Conservation (phyloP, 768 basidiomycete genomes). For the Chiua virens region DNA sequence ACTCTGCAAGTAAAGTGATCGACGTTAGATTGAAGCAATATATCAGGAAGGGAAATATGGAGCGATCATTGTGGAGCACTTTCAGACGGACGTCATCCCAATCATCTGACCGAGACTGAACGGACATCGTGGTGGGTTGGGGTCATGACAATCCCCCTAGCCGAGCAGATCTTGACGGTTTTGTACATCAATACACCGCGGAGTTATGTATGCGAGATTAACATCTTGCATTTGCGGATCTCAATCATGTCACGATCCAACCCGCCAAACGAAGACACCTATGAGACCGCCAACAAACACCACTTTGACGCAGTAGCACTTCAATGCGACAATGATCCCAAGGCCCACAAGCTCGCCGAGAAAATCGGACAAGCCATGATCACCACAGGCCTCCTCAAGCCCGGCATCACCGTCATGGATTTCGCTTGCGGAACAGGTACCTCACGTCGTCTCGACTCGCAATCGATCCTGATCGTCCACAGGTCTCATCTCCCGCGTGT, state of each 20-base stretch:
- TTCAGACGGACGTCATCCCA: too few relatives aligned
- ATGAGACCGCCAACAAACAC: constrained; percentile 25
- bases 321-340: constrained; percentile 25
- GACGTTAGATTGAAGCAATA: too few relatives aligned
- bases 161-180: too few relatives aligned
- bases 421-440: constrained; percentile 72
- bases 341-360: constrained; percentile 20
- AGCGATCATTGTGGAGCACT: too few relatives aligned
- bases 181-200: too few relatives aligned
- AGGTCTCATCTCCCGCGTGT: constrained; percentile 65
- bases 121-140: too few relatives aligned
- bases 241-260: too few relatives aligned
- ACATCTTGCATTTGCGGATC: too few relatives aligned
- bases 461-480: background rate
- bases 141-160: too few relatives aligned
- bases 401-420: constrained; percentile 60
- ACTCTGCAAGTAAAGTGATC: constrained; percentile 2
- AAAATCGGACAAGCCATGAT: constrained; percentile 29
- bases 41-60: too few relatives aligned
- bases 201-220: too few relatives aligned
- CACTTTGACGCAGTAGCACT: constrained; percentile 27
- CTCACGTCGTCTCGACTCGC: background rate
- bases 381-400: constrained; percentile 48
- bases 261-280: background rate
- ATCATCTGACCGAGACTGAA: too few relatives aligned